These are phyloP conservation scores for Nymphaea thermarum DNA, from an alignment of 164 flowering plant species.

Conservation along the genomic window DNA sequence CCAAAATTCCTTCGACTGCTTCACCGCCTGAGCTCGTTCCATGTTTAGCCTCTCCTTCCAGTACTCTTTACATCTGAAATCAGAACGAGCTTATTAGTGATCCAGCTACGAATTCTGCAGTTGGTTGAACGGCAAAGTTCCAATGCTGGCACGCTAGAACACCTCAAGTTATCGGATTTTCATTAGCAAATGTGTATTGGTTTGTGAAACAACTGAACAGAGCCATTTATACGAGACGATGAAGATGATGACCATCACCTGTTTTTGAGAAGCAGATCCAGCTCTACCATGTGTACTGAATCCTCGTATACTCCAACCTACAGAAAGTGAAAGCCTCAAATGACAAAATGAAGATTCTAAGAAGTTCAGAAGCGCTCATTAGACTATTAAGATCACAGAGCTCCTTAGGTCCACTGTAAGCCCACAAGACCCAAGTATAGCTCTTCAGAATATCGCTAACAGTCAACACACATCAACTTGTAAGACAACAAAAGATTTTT, in stretches of 20 bases:
- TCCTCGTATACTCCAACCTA: conserved; percentile 63
- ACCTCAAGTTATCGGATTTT: not conserved
- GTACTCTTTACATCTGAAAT: conserved; percentile 35
- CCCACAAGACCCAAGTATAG: too few relatives aligned
- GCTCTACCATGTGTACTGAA: conserved; percentile 50
- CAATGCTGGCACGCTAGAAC: not conserved
- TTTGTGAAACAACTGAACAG: not conserved
- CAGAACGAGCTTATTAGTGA: not conserved
- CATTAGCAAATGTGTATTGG: not conserved
- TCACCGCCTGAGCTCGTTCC: conserved; percentile 40
- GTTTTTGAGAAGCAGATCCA: conserved; percentile 50
- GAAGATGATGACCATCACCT: conserved; percentile 19
- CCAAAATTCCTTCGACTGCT: conserved; percentile 61
- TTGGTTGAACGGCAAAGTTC: not conserved
- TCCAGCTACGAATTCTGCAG: not conserved
- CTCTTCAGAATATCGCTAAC: too few relatives aligned
- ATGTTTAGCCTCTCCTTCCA: conserved; percentile 56
- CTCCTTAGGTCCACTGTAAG: too few relatives aligned
- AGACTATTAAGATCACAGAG: too few relatives aligned
- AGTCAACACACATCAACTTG: too few relatives aligned
- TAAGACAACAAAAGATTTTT: too few relatives aligned
- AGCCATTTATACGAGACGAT: not conserved
- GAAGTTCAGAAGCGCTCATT: too few relatives aligned
- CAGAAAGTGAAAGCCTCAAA: not conserved
- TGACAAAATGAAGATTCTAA: too few relatives aligned